Base-by-base conservation (phyloP, 78 protist species). In the Dictyostelium citrinum region DNA sequence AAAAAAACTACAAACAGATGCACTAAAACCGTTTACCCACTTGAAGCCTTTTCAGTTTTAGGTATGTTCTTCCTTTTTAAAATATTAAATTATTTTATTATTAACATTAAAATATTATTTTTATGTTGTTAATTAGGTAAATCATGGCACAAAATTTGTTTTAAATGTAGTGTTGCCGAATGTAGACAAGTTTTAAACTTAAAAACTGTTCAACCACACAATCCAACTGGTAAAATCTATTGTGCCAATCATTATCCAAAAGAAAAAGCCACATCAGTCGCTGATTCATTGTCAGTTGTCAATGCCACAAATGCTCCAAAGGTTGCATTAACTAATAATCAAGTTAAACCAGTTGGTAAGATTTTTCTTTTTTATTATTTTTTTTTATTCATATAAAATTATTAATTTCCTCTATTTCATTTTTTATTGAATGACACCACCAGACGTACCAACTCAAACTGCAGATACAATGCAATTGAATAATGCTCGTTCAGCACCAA, bases 181-280 rank as follows among this genome's bases (percentile, higher is more conserved):
- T 92, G 96, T 55, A 92, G 85, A 82, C 96, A 92, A 80, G 90
- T 78, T 6, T 70, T 92, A 51, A 92, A 55, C 27, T 64, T 83
- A 41, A 79, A 83, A 83, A 84, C 96, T 9, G 96, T 76, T 35
- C 95, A 91, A 55, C 95, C 95, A 80, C 91, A 92, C 27, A 75
- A 72, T 17, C 77, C 90, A 39, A n/a, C 84, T 20, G 84, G 83
- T 35, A 46, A 35, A 37, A 92, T 92, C 64, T 92, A 92, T 43
- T 92, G 96, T 80, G 64, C 49, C 41, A 67, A 90, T 35, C 96
- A 92, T 68, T 84, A 84, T 85, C 96, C 96, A 84, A 78, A 78
- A 41, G 82, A 64, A 55, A 84, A 84, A 46, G 86, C 90, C 3
- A 92, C 91, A 24, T 72, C 35, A 27, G 85, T 84, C 31, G 90